These are phyloP conservation scores for Trichosporon coremiiforme DNA, from an alignment of 1,284 basidiomycete genomes.

Conservation along the genomic window DNA sequence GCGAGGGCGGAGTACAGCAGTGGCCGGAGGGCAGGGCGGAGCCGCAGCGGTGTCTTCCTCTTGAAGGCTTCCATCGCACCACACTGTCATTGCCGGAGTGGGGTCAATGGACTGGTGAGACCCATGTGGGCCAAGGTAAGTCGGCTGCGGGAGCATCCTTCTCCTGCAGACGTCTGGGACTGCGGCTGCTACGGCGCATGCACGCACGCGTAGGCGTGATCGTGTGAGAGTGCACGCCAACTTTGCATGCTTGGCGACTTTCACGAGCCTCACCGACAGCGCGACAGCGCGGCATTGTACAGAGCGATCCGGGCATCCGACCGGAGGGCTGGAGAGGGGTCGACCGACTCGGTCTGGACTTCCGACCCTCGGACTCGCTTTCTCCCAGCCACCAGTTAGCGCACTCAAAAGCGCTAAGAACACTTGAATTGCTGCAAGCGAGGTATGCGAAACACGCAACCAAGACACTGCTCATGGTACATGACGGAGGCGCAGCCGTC, in stretches of 20 bases:
- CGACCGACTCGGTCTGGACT: neutral
- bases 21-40: neutral
- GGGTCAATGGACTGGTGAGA: neutral
- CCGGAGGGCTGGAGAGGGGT: neutral
- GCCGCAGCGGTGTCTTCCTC: neutral
- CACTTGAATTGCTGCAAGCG: neutral
- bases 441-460: neutral
- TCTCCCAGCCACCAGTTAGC: neutral
- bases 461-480: neutral
- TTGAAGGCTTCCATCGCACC: neutral
- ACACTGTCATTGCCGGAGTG: neutral
- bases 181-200: neutral
- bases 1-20: neutral
- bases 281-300: neutral
- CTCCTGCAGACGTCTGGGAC: neutral
- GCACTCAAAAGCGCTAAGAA: no score
- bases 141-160: neutral
- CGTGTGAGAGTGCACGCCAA: neutral
- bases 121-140: neutral
- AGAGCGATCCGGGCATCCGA: neutral
- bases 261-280: neutral
- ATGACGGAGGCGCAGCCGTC: neutral
- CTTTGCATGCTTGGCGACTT: neutral
- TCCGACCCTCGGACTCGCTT: neutral
- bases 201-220: neutral